A percentile compares a stretch with the other conserved stretches of the same genome.
Conservation (phyloP, 495 filamentous ascomycete species). For the Cryomyces minteri region DNA sequence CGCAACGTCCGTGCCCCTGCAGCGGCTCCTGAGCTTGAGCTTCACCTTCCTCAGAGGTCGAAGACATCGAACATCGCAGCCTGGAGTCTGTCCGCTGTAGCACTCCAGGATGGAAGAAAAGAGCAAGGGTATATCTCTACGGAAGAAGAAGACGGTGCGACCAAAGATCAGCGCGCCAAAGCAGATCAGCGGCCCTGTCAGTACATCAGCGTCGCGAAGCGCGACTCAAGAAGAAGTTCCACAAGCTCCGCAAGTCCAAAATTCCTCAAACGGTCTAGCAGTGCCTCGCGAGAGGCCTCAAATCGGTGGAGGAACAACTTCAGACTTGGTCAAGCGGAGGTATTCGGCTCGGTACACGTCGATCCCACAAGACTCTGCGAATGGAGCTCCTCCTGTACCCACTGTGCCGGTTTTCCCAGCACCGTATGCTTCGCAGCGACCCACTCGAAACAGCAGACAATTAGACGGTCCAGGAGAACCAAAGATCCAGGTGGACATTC, state of each 20-base stretch:
- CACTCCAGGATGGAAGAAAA: constrained; percentile 23
- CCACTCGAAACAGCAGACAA: not conserved
- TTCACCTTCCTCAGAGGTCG: too few relatives aligned
- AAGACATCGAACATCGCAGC: too few relatives aligned
- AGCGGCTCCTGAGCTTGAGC: too few relatives aligned
- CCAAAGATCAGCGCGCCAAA: constrained; percentile 70
- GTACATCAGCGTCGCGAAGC: too few relatives aligned
- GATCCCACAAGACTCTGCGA: constrained; percentile 44
- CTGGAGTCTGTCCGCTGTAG: too few relatives aligned
- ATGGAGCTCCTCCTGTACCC: constrained; percentile 48
- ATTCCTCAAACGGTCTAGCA: too few relatives aligned
- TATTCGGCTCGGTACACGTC: constrained; percentile 86
- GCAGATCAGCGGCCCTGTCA: constrained; percentile 42
- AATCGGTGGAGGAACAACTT: constrained; percentile 32
- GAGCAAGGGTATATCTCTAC: constrained; percentile 65
- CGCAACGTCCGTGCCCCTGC: too few relatives aligned
- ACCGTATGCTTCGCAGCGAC: constrained; percentile 18
- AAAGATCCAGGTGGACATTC: constrained; percentile 41
- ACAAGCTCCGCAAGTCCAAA: too few relatives aligned
- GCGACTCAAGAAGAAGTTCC: too few relatives aligned
- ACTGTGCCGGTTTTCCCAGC: constrained; percentile 33
- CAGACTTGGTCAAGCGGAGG: constrained; percentile 82
- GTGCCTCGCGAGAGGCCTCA: constrained; percentile 1
- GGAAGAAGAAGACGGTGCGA: constrained; percentile 65
- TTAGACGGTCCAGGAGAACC: constrained; percentile 11